A percentile compares a stretch with the other conserved stretches of the same genome.
phyloP scores from a whole-genome alignment of 176 grass and related monocot genomes.

The Phyllostachys edulis region DNA sequence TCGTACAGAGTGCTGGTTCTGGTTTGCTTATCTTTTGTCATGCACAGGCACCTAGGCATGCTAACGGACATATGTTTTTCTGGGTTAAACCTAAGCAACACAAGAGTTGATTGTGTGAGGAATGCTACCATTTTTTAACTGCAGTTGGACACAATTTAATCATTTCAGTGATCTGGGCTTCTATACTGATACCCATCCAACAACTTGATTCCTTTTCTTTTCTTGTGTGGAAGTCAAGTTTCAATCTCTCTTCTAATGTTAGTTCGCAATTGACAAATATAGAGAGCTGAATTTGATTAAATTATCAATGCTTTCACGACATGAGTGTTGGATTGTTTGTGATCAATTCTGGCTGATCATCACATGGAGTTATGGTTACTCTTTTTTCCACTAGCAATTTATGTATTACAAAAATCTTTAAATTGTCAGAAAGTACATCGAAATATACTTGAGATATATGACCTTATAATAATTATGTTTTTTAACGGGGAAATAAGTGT shows the following conservation, averaged over 20 bases:
- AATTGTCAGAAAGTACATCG: not conserved
- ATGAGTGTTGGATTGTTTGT: not conserved
- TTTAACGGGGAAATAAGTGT: too few species aligned
- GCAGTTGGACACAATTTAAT: conserved; percentile 7
- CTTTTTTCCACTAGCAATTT: not conserved
- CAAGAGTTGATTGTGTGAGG: not conserved
- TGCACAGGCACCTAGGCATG: not conserved
- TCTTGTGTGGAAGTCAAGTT: not conserved
- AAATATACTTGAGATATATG: not conserved
- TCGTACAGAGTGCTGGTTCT: not conserved
- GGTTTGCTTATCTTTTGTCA: conserved; percentile 13
- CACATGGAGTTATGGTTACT: not conserved
- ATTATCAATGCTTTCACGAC: not conserved
- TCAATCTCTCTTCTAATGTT: not conserved
- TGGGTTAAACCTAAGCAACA: conserved; percentile 24
- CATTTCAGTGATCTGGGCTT: not conserved
- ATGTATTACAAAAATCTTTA: not conserved
- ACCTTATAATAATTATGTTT: not conserved
- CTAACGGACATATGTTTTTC: not conserved
- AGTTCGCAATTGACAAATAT: not conserved
- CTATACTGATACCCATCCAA: not conserved
- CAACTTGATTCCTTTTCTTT: not conserved
- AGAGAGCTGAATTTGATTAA: not conserved
- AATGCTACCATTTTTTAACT: conserved; percentile 3
- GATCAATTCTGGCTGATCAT: conserved; percentile 7